These are phyloP conservation scores for Styphnolobium japonicum DNA, from an alignment of 306 rosid species.

Conservation along the genomic window DNA sequence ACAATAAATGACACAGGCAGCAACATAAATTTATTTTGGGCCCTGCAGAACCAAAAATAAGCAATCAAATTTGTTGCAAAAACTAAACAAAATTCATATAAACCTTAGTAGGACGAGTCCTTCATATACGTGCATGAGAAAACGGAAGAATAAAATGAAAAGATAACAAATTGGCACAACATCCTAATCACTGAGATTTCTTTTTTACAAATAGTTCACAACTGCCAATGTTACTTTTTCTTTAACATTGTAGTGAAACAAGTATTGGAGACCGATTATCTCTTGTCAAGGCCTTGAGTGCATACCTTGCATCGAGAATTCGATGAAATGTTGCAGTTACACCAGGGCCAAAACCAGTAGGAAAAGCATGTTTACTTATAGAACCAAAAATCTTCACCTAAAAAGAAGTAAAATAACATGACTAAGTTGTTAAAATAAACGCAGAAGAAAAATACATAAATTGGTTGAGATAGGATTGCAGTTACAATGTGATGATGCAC, in stretches of 20 bases:
- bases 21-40: conserved; percentile 50
- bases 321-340: conserved; percentile 75
- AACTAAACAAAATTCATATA: neutral
- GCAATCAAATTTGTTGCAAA: conserved; percentile 27
- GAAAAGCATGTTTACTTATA: conserved; percentile 41
- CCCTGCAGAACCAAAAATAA: conserved; percentile 51
- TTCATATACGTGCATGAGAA: neutral
- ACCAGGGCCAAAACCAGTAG: conserved; percentile 84
- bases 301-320: conserved; percentile 71
- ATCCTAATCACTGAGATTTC: neutral
- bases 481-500: conserved; percentile 60
- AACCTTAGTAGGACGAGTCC: neutral
- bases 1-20: conserved; percentile 70
- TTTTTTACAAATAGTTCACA: neutral
- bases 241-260: neutral
- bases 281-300: neutral
- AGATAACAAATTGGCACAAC: neutral
- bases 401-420: conserved; percentile 24
- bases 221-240: neutral
- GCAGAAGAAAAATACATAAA: conserved; percentile 14
- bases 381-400: conserved; percentile 71
- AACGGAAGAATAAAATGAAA: neutral
- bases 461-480: conserved; percentile 5
- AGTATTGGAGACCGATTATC: conserved; percentile 8
- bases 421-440: conserved; percentile 4